Evolutionary conservation across 2,329 filamentous ascomycete genomes (phyloP).

Genomic region (Cladorrhinum sp.): DNA sequence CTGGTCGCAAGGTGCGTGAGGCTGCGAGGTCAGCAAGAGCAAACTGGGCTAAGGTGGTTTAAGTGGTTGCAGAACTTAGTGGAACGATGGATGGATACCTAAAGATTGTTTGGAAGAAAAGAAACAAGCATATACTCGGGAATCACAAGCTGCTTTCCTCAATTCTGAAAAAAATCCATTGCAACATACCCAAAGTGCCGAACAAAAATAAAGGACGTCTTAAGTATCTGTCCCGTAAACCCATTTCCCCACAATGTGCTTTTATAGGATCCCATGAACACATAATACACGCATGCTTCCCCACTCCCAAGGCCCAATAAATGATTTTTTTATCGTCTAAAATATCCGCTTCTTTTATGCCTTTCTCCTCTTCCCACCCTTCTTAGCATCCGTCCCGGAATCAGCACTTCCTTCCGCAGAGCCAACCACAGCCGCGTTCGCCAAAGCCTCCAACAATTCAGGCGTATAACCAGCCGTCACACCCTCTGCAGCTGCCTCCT

Average conservation of each 20-base stretch:
- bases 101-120: not conserved
- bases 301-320: not conserved
- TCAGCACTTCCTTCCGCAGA: slow-evolving; percentile 27
- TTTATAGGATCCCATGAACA: too few relatives aligned
- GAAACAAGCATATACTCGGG: not conserved
- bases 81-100: not conserved
- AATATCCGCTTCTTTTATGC: too few relatives aligned
- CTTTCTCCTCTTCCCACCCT: slow-evolving; percentile 48
- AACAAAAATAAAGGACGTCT: too few relatives aligned
- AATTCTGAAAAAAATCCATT: too few relatives aligned
- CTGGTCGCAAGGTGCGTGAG: slow-evolving; percentile 50
- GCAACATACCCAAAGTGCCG: too few relatives aligned
- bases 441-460: slow-evolving; percentile 49
- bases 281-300: too few relatives aligned
- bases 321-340: too few relatives aligned
- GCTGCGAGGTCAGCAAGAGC: slow-evolving; percentile 48
- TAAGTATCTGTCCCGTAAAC: too few relatives aligned
- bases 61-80: slow-evolving; percentile 22
- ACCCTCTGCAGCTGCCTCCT: slow-evolving; percentile 33
- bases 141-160: too few relatives aligned
- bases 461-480: slow-evolving; percentile 35
- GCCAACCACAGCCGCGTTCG: slow-evolving; percentile 21
- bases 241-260: too few relatives aligned
- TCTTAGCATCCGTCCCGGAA: slow-evolving; percentile 34
- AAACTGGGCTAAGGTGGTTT: slow-evolving; percentile 44